These are phyloP conservation scores for Syncephalis fuscata DNA, from an alignment of 371 early-diverging fungal species.

Conservation along the genomic window DNA sequence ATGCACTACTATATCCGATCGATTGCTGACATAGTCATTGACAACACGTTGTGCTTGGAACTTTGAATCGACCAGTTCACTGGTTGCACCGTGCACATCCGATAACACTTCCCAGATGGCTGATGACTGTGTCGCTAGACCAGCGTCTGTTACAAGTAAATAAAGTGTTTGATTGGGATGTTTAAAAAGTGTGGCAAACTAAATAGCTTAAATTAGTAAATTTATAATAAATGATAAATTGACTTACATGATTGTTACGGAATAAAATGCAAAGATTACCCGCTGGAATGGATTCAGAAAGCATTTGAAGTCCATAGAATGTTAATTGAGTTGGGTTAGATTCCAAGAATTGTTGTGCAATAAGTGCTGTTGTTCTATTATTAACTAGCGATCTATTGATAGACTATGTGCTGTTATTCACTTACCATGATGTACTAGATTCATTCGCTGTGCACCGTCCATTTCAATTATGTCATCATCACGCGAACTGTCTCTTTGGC, in stretches of 20 bases:
- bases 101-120: slow-evolving; percentile 63
- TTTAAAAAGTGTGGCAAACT: slow-evolving; percentile 70
- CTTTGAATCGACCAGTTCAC: slow-evolving; percentile 41
- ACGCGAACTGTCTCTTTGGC: no score
- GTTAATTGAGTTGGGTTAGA: slow-evolving; percentile 73
- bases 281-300: slow-evolving; percentile 39
- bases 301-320: slow-evolving; percentile 45
- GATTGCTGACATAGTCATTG: slow-evolving; percentile 13
- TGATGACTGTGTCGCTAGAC: slow-evolving; percentile 37
- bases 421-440: slow-evolving; percentile 6
- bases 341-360: slow-evolving; percentile 45
- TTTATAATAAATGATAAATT: not conserved
- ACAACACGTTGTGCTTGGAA: slow-evolving; percentile 23
- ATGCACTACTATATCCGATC: slow-evolving; percentile 2
- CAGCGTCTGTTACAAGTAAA: slow-evolving; percentile 77
- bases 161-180: slow-evolving; percentile 40
- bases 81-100: slow-evolving; percentile 45
- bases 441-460: slow-evolving; percentile 3
- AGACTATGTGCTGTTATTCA: not conserved
- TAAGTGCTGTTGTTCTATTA: slow-evolving; percentile 17
- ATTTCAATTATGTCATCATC: not conserved
- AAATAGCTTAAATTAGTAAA: not conserved
- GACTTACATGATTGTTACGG: slow-evolving; percentile 76
- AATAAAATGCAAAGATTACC: slow-evolving; percentile 59
- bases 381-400: not conserved